Percentiles rank a stretch among this genome's conserved stretches.
Evolutionary conservation across 192 early-diverging fungal genomes (phyloP).

Genomic region (Umbelopsis vinacea): DNA sequence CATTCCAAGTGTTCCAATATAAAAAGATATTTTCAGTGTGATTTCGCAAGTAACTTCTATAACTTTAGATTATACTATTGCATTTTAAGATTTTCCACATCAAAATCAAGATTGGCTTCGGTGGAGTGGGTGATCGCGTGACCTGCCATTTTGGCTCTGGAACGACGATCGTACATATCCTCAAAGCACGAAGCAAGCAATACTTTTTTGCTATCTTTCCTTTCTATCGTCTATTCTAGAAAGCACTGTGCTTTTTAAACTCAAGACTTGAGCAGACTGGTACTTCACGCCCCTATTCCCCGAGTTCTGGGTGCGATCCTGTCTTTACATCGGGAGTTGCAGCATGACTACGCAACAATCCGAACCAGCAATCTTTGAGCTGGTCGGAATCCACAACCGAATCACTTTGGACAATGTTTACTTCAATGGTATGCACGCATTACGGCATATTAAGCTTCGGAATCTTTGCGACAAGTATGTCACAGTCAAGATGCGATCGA

Average conservation of each 20-base stretch:
- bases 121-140: conserved; percentile 3
- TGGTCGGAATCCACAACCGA: conserved; percentile 58
- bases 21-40: no score
- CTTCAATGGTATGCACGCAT: conserved; percentile 79
- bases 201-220: neutral
- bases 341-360: conserved; percentile 20
- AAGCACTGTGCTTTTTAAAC: neutral
- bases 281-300: neutral
- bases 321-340: neutral
- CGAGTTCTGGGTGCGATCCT: neutral
- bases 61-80: neutral
- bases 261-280: neutral
- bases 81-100: no score
- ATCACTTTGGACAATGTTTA: conserved; percentile 81
- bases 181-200: neutral
- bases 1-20: no score
- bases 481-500: conserved; percentile 78
- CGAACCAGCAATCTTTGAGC: conserved; percentile 50
- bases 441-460: conserved; percentile 71
- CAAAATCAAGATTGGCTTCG: neutral
- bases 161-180: conserved; percentile 3
- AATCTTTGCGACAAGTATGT: conserved; percentile 65
- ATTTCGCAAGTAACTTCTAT: neutral
- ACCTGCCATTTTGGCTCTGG: conserved; percentile 20
- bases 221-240: neutral